Conservation (phyloP, 306 rosid genomes). For the Sindora glabra region DNA sequence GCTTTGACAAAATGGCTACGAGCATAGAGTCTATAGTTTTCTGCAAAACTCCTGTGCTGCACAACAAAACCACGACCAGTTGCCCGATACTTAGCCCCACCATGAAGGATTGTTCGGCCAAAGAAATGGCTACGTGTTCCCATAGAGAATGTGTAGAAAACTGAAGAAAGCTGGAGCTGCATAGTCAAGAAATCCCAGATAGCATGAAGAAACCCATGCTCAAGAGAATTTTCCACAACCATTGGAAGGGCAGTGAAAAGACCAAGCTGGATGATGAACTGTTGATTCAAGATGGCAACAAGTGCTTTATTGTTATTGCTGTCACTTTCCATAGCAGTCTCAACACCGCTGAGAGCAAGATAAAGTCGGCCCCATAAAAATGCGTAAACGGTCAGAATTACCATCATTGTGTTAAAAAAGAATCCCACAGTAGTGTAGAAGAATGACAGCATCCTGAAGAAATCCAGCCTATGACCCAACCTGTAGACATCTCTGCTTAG, state of each 20-base stretch:
- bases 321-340: conserved; percentile 35
- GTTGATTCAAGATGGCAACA: conserved; percentile 57
- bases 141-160: conserved; percentile 78
- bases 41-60: conserved; percentile 79
- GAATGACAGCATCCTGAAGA: conserved; percentile 76
- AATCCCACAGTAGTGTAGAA: conserved; percentile 84
- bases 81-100: conserved; percentile 85
- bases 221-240: conserved; percentile 81
- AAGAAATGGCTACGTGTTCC: conserved; percentile 80
- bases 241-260: conserved; percentile 81
- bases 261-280: conserved; percentile 77
- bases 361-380: conserved; percentile 76
- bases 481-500: conserved; percentile 78
- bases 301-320: conserved; percentile 49
- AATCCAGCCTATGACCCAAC: conserved; percentile 81
- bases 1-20: conserved; percentile 95
- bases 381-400: conserved; percentile 67
- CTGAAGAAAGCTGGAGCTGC: conserved; percentile 90
- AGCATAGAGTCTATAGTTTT: conserved; percentile 77
- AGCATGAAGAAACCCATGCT: conserved; percentile 74
- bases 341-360: conserved; percentile 82
- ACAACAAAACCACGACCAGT: conserved; percentile 97
- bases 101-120: conserved; percentile 82
- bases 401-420: conserved; percentile 72
- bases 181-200: conserved; percentile 78